phyloP scores from a whole-genome alignment of 768 basidiomycete genomes.

The Xerocomellus intermedius region DNA sequence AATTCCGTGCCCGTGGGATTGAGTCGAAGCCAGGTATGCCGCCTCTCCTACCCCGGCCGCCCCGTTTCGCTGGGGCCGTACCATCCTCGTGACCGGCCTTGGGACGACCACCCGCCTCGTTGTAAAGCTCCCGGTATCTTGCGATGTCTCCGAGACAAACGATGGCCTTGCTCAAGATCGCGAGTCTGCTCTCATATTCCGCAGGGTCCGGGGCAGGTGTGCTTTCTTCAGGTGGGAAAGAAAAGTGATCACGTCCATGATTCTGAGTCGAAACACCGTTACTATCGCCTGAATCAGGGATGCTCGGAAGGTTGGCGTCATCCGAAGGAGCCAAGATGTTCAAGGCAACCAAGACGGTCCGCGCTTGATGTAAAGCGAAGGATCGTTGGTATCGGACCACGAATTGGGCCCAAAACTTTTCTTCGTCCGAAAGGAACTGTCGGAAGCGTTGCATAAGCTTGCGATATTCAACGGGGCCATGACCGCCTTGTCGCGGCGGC shows the following conservation, averaged over 20 bases:
- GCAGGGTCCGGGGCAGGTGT: constrained; percentile 37
- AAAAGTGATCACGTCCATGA: constrained; percentile 55
- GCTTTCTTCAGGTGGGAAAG: constrained; percentile 60
- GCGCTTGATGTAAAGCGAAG: constrained; percentile 67
- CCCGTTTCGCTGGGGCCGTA: constrained; percentile 34
- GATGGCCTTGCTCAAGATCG: constrained; percentile 80
- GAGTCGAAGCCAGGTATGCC: constrained; percentile 43
- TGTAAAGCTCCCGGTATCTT: constrained; percentile 89
- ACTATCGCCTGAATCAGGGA: constrained; percentile 18
- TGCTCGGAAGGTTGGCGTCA: constrained; percentile 30
- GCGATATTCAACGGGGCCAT: constrained; percentile 77
- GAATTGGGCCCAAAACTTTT: constrained; percentile 87
- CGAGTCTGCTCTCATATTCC: constrained; percentile 57
- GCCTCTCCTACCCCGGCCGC: constrained; percentile 48
- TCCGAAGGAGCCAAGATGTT: constrained; percentile 48
- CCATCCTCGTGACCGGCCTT: constrained; percentile 68
- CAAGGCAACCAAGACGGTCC: constrained; percentile 54
- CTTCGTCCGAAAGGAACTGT: constrained; percentile 86
- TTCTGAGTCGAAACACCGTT: constrained; percentile 23
- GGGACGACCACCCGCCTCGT: constrained; percentile 63
- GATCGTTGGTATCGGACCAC: constrained; percentile 71
- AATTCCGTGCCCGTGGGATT: constrained; percentile 61
- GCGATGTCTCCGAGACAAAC: constrained; percentile 94
- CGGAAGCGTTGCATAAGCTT: constrained; percentile 87
- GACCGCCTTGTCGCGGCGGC: constrained; percentile 38